These are phyloP conservation scores for Syncephalastrum monosporum DNA, from an alignment of 371 early-diverging fungal genomes.

Conservation along the genomic window DNA sequence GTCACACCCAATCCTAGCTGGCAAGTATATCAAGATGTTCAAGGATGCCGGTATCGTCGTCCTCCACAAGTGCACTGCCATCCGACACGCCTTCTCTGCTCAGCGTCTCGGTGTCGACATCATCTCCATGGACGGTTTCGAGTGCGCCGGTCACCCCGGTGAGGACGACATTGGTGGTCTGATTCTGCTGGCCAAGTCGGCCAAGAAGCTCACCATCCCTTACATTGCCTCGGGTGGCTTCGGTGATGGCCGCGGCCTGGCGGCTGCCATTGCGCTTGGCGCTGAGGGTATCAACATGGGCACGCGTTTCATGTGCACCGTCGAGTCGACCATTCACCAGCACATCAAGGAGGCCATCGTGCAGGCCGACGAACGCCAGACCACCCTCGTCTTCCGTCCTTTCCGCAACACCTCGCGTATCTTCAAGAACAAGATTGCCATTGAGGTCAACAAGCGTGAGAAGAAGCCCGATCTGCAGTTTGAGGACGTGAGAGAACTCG, in stretches of 20 bases:
- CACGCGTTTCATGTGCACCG: slow-evolving; percentile 81
- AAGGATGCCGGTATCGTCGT: slow-evolving; percentile 73
- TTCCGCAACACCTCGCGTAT: slow-evolving; percentile 80
- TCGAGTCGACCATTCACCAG: slow-evolving; percentile 71
- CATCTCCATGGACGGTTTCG: slow-evolving; percentile 77
- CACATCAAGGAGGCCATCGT: slow-evolving; percentile 78
- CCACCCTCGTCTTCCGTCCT: slow-evolving; percentile 72
- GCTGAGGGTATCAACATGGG: slow-evolving; percentile 79
- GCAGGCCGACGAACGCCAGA: slow-evolving; percentile 65
- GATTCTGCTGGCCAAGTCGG: slow-evolving; percentile 73
- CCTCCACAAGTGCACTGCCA: slow-evolving; percentile 78
- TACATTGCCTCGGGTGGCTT: slow-evolving; percentile 83
- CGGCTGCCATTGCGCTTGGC: slow-evolving; percentile 71
- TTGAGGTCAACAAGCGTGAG: slow-evolving; percentile 69
- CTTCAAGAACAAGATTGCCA: slow-evolving; percentile 71
- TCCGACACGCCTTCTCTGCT: slow-evolving; percentile 72
- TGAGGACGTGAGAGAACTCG: slow-evolving; percentile 66
- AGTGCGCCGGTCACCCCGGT: slow-evolving; percentile 86
- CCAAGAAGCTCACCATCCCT: slow-evolving; percentile 61
- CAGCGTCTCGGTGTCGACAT: slow-evolving; percentile 64
- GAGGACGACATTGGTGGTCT: slow-evolving; percentile 78
- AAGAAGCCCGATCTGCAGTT: slow-evolving; percentile 60
- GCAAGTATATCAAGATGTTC: slow-evolving; percentile 71
- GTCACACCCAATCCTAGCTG: slow-evolving; percentile 32
- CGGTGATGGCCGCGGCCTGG: slow-evolving; percentile 70